Conservation (phyloP, 2,329 filamentous ascomycete genomes). For the Ceratocystis smalleyi region DNA sequence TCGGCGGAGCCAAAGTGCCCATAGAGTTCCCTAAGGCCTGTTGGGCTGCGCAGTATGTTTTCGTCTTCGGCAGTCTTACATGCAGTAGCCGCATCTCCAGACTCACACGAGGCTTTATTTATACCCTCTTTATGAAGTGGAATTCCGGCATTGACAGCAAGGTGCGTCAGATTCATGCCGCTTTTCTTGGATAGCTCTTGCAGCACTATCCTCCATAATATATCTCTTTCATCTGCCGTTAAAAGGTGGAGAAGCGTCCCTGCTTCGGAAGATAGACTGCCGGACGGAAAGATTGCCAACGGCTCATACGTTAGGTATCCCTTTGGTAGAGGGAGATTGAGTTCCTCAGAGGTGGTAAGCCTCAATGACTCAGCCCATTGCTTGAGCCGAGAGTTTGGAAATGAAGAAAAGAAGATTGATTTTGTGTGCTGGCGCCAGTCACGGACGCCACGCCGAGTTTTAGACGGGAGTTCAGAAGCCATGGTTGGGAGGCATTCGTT, state of each 20-base stretch:
- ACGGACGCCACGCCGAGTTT: constrained; percentile 11
- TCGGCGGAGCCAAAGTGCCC: constrained; percentile 55
- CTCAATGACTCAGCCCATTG: background rate
- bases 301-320: constrained; percentile 46
- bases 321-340: constrained; percentile 9
- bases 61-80: constrained; percentile 24
- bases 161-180: constrained; percentile 34
- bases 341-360: background rate
- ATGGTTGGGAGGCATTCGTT: background rate
- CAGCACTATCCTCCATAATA: constrained; percentile 38
- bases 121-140: constrained; percentile 26
- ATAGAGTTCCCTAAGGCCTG: constrained; percentile 50
- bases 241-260: constrained; percentile 29
- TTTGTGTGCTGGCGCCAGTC: constrained; percentile 12
- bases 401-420: constrained; percentile 1
- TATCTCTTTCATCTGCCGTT: constrained; percentile 19
- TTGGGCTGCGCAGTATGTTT: constrained; percentile 62
- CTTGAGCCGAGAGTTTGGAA: constrained; percentile 2
- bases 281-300: constrained; percentile 44
- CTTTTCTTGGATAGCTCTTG: constrained; percentile 29
- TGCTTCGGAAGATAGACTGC: constrained; percentile 33
- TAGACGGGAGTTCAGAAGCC: background rate
- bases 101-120: background rate
- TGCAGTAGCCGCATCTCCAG: constrained; percentile 3
- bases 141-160: constrained; percentile 48